phyloP scores from a whole-genome alignment of 2,329 filamentous ascomycete species.

The Aspergillus sclerotialis region DNA sequence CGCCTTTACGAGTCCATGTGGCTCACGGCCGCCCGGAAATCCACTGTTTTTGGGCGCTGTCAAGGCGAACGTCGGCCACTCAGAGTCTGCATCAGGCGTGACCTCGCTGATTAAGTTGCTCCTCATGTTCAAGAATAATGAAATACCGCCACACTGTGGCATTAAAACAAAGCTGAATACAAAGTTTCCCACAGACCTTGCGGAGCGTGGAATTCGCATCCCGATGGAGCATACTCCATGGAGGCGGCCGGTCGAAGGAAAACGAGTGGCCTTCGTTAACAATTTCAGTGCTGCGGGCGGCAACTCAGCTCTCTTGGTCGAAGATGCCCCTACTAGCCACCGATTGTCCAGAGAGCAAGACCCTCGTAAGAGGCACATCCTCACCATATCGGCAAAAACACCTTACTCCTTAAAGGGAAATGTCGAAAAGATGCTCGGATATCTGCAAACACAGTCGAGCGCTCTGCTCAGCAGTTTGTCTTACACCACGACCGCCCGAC shows the following conservation, averaged over 20 bases:
- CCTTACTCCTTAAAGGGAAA: conserved; percentile 43
- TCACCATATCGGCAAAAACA: conserved; percentile 51
- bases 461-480: conserved; percentile 48
- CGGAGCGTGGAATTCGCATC: conserved; percentile 22
- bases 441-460: conserved; percentile 24
- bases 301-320: conserved; percentile 58
- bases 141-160: conserved; percentile 60
- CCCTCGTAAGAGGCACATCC: conserved; percentile 46
- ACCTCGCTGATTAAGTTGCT: conserved; percentile 53
- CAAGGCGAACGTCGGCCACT: conserved; percentile 39
- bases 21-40: conserved; percentile 37
- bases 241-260: conserved; percentile 13
- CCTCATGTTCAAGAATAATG: conserved; percentile 56
- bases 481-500: conserved; percentile 58
- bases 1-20: conserved; percentile 35
- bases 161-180: conserved; percentile 49
- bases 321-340: conserved; percentile 46
- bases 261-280: conserved; percentile 47
- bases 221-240: conserved; percentile 36
- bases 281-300: conserved; percentile 66
- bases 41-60: conserved; percentile 57
- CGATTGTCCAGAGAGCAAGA: conserved; percentile 48
- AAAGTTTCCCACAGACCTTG: conserved; percentile 22
- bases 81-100: conserved; percentile 32
- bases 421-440: conserved; percentile 46